Base-by-base conservation (phyloP, 129 eudicot genomes). In the Gnaphalium uliginosum region DNA sequence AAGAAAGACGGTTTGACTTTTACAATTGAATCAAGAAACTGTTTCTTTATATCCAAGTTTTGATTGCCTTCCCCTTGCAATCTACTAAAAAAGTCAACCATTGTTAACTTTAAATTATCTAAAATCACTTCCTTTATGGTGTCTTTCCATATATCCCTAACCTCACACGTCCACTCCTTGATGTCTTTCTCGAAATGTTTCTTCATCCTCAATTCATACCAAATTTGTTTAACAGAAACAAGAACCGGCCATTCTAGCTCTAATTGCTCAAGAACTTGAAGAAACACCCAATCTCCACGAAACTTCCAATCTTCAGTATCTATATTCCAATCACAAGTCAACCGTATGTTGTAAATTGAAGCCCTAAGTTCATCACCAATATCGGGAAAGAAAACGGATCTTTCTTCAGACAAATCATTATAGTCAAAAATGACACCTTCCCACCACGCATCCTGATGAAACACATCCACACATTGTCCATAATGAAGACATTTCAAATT, bases 391-490 rank as follows among this genome's bases (percentile, higher is more conserved):
- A 93, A 90, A 56, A 93, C 74, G 21, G 48, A 73, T 37, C 96
- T 76, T 27, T 78, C 70, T 13, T 27, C 73, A 11, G 68, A 83
- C 43, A 85, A 68, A 68, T 88, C 90, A 62, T 86, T 81, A 69
- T 80, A 77, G 83, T 89, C 96, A 63, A 90, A 79, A 54, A 93
- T 51, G 51, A 93, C 96, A 75, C 98, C 98, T 85, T 93, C 98
- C 98, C 98, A 93, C 98, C 98, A 93, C 1, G 98, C 98, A 72
- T 86, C 96, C 14, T 76, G 43, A 25, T 82, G 78, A 72, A 82
- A 85, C 60, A 83, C 82, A 81, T 93, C 98, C 39, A 93, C 96
- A 78, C 96, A 90, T 30, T 82, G 88, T 64, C 98, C 96, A 84
- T 89, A 92, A 51, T 69, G 85, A 8, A 87, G 85, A 53, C 66